phyloP scores from a whole-genome alignment of 2,329 filamentous ascomycete genomes.

The Trichophaea hybrida region DNA sequence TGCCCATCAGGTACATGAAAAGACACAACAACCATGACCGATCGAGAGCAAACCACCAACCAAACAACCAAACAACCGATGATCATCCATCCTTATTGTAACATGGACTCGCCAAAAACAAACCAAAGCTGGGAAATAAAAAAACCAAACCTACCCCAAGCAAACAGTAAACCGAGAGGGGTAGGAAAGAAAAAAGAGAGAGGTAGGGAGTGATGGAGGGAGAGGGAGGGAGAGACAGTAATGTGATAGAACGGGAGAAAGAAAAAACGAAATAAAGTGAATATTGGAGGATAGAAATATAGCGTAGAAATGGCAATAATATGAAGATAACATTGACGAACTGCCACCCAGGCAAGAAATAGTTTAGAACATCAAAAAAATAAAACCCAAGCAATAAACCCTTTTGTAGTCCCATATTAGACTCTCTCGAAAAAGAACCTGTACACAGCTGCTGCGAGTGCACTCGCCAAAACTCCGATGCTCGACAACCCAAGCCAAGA shows the following conservation, averaged over 20 bases:
- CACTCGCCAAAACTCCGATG: conserved; percentile 25
- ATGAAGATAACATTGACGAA: neutral
- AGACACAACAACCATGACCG: no score
- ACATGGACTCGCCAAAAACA: neutral
- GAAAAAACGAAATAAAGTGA: neutral
- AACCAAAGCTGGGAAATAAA: conserved; percentile 8
- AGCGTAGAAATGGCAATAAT: neutral
- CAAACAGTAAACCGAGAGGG: neutral
- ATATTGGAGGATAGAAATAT: conserved; percentile 14
- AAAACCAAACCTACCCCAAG: conserved; percentile 12
- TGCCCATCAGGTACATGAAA: no score
- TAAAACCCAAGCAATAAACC: neutral
- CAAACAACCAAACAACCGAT: no score
- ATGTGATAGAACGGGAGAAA: conserved; percentile 7
- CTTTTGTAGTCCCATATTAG: neutral
- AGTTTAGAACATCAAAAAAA: neutral
- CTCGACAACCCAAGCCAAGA: conserved; percentile 15
- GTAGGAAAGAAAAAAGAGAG: conserved; percentile 15
- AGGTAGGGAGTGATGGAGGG: conserved; percentile 8
- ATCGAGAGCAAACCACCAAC: no score
- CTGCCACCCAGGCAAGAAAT: neutral
- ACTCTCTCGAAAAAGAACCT: conserved; percentile 15
- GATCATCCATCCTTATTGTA: no score
- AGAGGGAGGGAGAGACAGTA: conserved; percentile 7
- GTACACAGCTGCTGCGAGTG: conserved; percentile 25